phyloP scores from a whole-genome alignment of 2,329 filamentous ascomycete species.

The Botryotinia convoluta region DNA sequence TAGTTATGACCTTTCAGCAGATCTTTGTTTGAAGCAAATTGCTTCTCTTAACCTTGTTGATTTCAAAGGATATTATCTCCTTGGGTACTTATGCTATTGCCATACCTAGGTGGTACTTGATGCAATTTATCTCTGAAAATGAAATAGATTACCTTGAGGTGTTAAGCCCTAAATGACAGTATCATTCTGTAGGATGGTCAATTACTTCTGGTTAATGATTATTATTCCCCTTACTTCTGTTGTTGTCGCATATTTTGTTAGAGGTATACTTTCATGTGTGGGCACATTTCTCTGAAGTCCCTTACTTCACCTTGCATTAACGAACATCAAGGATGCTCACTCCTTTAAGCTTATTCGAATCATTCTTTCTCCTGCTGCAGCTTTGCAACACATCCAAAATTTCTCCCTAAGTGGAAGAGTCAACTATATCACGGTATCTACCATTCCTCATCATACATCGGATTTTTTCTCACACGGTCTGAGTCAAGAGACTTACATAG shows the following conservation, averaged over 20 bases:
- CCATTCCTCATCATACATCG: not conserved
- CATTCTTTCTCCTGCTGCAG: not conserved
- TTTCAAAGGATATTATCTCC: not conserved
- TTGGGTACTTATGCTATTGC: not conserved
- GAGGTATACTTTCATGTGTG: not conserved
- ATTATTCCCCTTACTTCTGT: not conserved
- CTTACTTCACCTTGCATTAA: not conserved
- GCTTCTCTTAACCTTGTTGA: not conserved
- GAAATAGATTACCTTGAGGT: not conserved
- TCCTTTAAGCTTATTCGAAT: not conserved
- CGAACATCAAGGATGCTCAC: not conserved
- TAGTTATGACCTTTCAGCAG: not conserved
- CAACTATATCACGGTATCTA: not conserved
- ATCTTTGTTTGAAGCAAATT: not conserved
- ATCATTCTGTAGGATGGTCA: not conserved
- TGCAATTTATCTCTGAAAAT: not conserved
- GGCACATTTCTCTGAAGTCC: not conserved
- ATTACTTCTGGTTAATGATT: not conserved
- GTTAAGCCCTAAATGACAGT: not conserved
- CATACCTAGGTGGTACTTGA: no score
- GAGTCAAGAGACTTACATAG: not conserved
- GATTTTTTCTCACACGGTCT: no score
- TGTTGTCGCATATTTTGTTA: not conserved
- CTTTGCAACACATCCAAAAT: not conserved
- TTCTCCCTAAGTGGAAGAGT: no score